These are phyloP conservation scores for Tulasnella sp. DNA, from an alignment of 768 basidiomycete species.

Conservation along the genomic window DNA sequence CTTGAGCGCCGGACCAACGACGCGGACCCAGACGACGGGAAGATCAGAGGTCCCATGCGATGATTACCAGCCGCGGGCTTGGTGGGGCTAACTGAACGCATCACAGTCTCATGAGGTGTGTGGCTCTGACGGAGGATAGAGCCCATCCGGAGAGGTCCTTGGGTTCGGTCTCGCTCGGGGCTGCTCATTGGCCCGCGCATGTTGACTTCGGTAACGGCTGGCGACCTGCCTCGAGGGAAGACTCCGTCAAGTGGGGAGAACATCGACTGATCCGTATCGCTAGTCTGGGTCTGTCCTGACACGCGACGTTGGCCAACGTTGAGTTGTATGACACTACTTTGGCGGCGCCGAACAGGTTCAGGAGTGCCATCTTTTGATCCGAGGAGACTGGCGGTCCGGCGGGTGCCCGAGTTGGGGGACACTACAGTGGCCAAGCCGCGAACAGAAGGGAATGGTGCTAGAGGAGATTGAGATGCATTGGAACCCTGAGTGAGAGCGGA, in stretches of 20 bases:
- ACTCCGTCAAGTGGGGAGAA: not conserved
- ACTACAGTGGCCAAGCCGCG: not conserved
- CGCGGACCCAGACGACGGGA: not conserved
- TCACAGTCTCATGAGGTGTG: not conserved
- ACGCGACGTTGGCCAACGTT: constrained; percentile 6
- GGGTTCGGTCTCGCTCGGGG: constrained; percentile 23
- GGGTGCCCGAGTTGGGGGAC: constrained; percentile 4
- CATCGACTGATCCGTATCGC: constrained; percentile 1
- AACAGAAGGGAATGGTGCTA: not conserved
- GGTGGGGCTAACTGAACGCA: not conserved
- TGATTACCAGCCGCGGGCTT: not conserved
- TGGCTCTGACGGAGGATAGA: constrained; percentile 9
- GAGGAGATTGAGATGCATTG: not conserved
- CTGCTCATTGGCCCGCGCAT: not conserved
- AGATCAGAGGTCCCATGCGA: not conserved
- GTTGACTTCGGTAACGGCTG: not conserved
- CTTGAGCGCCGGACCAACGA: constrained; percentile 15
- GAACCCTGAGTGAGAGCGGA: not conserved
- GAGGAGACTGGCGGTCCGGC: not conserved
- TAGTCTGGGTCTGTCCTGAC: not conserved
- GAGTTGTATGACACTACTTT: constrained; percentile 10
- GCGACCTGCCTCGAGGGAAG: not conserved
- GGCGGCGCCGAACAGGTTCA: not conserved
- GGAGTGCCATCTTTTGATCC: not conserved
- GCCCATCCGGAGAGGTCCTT: constrained; percentile 22